These are phyloP conservation scores for Diutina neorugosa DNA, from an alignment of 1,139 yeast species.

Conservation along the genomic window DNA sequence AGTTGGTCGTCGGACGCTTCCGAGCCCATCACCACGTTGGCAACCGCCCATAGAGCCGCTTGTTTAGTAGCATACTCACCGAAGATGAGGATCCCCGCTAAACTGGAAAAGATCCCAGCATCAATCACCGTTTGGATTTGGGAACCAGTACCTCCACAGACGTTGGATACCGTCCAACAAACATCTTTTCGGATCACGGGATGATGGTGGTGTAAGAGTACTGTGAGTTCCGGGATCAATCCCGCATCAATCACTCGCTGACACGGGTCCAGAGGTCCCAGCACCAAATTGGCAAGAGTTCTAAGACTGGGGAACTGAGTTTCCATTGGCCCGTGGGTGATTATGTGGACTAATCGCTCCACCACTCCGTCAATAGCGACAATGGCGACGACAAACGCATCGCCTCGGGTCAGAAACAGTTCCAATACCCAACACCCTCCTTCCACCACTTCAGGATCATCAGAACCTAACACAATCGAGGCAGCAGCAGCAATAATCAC, in stretches of 20 bases:
- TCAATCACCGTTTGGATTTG: neutral
- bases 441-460: conserved; percentile 1
- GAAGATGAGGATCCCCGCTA: conserved; percentile 63
- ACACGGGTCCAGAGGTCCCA: conserved; percentile 90
- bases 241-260: conserved; percentile 94
- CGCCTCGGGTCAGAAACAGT: neutral
- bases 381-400: neutral
- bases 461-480: neutral
- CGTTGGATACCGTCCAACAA: neutral
- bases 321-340: neutral
- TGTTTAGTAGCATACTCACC: conserved; percentile 95
- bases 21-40: conserved; percentile 97
- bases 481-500: neutral
- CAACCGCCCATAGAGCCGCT: conserved; percentile 99
- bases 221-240: conserved; percentile 31
- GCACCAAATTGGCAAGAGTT: conserved; percentile 64
- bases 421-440: neutral
- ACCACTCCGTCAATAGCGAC: neutral
- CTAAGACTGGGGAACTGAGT: neutral
- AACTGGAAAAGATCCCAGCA: conserved; percentile 44
- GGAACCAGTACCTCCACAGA: neutral
- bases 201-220: neutral
- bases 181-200: neutral
- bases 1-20: neutral
- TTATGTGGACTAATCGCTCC: neutral